phyloP scores from a whole-genome alignment of 2,329 filamentous ascomycete genomes.

The Fusarium sp. region DNA sequence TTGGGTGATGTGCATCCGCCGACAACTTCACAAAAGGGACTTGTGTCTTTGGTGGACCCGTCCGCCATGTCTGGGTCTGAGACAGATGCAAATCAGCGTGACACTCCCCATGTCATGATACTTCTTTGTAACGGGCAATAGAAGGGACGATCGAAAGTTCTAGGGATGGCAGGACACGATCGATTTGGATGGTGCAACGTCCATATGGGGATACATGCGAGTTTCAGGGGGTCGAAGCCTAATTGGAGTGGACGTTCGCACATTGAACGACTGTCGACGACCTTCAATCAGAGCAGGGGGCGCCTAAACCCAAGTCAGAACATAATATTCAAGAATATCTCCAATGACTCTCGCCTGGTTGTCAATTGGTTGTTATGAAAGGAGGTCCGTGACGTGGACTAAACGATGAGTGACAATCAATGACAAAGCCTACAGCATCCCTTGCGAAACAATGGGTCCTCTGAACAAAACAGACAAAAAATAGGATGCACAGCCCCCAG shows the following conservation, averaged over 20 bases:
- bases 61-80: slow-evolving; percentile 7
- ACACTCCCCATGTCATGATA: slow-evolving; percentile 13
- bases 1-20: slow-evolving; percentile 7
- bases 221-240: slow-evolving; percentile 35
- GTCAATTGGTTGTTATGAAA: slow-evolving; percentile 36
- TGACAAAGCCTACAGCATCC: slow-evolving; percentile 21
- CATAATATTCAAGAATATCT: neutral
- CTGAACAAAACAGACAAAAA: slow-evolving; percentile 6
- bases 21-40: neutral
- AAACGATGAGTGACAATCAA: slow-evolving; percentile 28
- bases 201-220: slow-evolving; percentile 26
- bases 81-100: slow-evolving; percentile 14
- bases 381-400: slow-evolving; percentile 43
- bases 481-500: slow-evolving; percentile 34
- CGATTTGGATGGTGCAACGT: slow-evolving; percentile 19
- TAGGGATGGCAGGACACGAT: slow-evolving; percentile 18
- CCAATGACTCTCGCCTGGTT: slow-evolving; percentile 37
- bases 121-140: slow-evolving; percentile 16
- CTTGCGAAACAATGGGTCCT: slow-evolving; percentile 34
- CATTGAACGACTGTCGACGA: neutral
- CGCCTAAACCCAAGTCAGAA: neutral
- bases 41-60: slow-evolving; percentile 3
- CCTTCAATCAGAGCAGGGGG: slow-evolving; percentile 8
- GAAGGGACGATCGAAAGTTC: slow-evolving; percentile 29
- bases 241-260: slow-evolving; percentile 16